phyloP scores from a whole-genome alignment of 1,284 basidiomycete species.

The Malassezia restricta region DNA sequence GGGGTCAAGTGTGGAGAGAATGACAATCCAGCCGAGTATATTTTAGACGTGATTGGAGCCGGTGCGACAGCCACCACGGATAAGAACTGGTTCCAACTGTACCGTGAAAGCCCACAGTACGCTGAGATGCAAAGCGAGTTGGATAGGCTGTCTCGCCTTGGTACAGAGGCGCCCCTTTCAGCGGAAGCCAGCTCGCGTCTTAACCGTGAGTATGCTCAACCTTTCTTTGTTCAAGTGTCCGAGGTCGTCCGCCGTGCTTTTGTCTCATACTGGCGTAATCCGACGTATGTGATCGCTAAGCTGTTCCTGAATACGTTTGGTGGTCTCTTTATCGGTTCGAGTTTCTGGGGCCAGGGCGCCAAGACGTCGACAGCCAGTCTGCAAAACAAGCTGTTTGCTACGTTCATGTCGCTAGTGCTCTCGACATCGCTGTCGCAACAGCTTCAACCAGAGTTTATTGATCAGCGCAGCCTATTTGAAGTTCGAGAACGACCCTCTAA shows the following conservation, averaged over 20 bases:
- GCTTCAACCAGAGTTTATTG: slow-evolving; percentile 49
- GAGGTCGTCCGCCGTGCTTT: slow-evolving; percentile 28
- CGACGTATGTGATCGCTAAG: slow-evolving; percentile 30
- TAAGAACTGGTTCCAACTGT: slow-evolving; percentile 36
- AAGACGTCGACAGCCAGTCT: slow-evolving; percentile 21
- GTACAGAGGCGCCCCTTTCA: background rate
- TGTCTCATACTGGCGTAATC: slow-evolving; percentile 42
- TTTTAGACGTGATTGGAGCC: slow-evolving; percentile 38
- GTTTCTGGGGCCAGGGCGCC: slow-evolving; percentile 32
- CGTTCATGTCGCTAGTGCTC: slow-evolving; percentile 47
- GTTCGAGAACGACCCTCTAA: slow-evolving; percentile 62
- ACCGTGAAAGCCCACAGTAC: slow-evolving; percentile 20
- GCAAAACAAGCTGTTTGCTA: slow-evolving; percentile 66
- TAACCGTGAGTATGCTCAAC: slow-evolving; percentile 36
- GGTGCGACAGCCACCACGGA: slow-evolving; percentile 33
- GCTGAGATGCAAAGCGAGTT: slow-evolving; percentile 20
- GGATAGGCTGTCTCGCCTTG: slow-evolving; percentile 6
- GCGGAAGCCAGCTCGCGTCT: slow-evolving; percentile 11
- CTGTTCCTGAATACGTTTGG: slow-evolving; percentile 50
- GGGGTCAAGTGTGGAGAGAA: slow-evolving; percentile 47
- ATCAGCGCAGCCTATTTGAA: slow-evolving; percentile 56
- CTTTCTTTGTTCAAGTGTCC: slow-evolving; percentile 26
- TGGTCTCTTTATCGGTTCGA: slow-evolving; percentile 55
- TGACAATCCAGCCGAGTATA: slow-evolving; percentile 37
- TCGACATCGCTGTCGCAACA: slow-evolving; percentile 38